Evolutionary conservation across 2,329 filamentous ascomycete genomes (phyloP).

Genomic region (Colletotrichum sp.): DNA sequence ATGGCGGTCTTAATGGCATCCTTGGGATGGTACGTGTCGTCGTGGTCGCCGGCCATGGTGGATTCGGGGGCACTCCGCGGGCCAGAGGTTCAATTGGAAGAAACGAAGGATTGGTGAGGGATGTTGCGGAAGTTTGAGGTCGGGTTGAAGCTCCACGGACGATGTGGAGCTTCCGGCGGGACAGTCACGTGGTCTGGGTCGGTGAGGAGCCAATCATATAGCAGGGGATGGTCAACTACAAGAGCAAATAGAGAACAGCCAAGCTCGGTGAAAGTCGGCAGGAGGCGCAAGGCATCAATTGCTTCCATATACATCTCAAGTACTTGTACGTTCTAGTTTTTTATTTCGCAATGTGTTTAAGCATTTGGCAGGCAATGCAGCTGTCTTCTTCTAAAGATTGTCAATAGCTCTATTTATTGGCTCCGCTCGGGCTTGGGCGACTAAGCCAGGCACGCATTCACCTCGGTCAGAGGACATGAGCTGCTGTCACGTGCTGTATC

Average conservation of each 20-base stretch:
- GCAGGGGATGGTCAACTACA: conserved; percentile 18
- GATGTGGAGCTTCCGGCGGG: background rate
- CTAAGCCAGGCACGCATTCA: background rate
- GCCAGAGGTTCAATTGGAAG: conserved; percentile 21
- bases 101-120: conserved; percentile 13
- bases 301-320: background rate
- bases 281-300: background rate
- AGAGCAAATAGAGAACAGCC: background rate
- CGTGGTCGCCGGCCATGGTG: conserved; percentile 30
- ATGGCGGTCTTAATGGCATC: conserved; percentile 75
- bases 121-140: conserved; percentile 24
- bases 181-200: background rate
- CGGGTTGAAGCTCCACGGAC: conserved; percentile 21
- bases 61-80: conserved; percentile 12
- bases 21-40: conserved; percentile 69
- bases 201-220: conserved; percentile 14
- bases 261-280: background rate
- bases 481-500: background rate
- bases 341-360: background rate
- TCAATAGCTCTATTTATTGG: background rate
- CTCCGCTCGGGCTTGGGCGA: background rate
- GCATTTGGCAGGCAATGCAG: background rate
- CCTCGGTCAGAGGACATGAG: background rate
- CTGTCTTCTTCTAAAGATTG: background rate
- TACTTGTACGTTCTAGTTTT: background rate